These are phyloP conservation scores for Tolypocladium tropicale DNA, from an alignment of 2,329 filamentous ascomycete genomes.

Conservation along the genomic window DNA sequence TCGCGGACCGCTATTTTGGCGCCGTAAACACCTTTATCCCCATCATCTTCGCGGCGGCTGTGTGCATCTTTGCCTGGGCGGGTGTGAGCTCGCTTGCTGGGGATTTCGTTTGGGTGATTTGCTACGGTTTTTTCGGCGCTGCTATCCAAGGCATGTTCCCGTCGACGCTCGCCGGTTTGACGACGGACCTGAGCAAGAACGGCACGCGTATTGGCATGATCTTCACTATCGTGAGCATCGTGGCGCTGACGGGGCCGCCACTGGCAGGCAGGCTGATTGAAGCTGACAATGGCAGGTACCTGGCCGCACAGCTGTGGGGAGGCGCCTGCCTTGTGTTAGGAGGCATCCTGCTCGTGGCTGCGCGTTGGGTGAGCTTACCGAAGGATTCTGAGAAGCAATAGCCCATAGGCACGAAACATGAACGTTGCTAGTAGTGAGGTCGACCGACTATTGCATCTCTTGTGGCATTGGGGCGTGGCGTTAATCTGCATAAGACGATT, in stretches of 20 bases:
- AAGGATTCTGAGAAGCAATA: not conserved
- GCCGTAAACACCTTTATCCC: slow-evolving; percentile 46
- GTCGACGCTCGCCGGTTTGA: slow-evolving; percentile 34
- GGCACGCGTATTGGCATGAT: slow-evolving; percentile 51
- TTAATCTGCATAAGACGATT: too few species aligned
- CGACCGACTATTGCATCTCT: too few species aligned
- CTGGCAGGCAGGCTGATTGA: slow-evolving; percentile 41
- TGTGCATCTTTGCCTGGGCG: slow-evolving; percentile 42
- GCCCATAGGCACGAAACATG: too few species aligned
- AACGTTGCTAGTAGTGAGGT: too few species aligned
- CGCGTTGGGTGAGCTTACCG: slow-evolving; percentile 18
- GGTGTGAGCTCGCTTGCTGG: slow-evolving; percentile 27
- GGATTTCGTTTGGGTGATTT: slow-evolving; percentile 46
- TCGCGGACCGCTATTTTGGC: slow-evolving; percentile 45
- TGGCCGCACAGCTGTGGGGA: slow-evolving; percentile 41
- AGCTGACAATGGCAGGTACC: slow-evolving; percentile 30
- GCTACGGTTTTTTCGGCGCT: slow-evolving; percentile 55
- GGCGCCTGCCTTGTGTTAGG: slow-evolving; percentile 34
- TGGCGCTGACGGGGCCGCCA: slow-evolving; percentile 43
- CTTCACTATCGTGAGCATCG: slow-evolving; percentile 45
- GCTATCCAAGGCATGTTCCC: slow-evolving; percentile 59
- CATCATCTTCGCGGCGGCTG: slow-evolving; percentile 32
- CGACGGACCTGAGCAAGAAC: slow-evolving; percentile 39
- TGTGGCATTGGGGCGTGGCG: too few species aligned
- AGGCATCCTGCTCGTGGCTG: slow-evolving; percentile 26